phyloP scores from a whole-genome alignment of 129 eudicot genomes.

The Mikania micrantha region DNA sequence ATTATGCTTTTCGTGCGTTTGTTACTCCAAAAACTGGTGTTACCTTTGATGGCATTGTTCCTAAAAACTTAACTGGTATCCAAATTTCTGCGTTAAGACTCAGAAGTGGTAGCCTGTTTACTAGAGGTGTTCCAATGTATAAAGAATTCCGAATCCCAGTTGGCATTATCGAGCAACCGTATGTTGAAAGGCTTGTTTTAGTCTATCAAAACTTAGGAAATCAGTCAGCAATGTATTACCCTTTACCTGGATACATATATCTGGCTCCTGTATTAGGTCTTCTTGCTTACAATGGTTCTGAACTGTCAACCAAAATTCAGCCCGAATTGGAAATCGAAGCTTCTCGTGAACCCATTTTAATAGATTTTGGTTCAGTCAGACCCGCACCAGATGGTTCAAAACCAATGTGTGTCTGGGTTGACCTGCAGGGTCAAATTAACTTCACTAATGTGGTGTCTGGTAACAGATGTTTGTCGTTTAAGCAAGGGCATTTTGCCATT shows the following conservation, averaged over 20 bases:
- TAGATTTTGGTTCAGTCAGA: conserved; percentile 40
- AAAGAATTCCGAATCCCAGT: conserved; percentile 57
- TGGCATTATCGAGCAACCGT: conserved; percentile 47
- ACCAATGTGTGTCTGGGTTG: conserved; percentile 53
- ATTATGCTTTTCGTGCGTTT: conserved; percentile 59
- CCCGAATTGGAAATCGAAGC: conserved; percentile 45
- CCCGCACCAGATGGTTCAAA: conserved; percentile 33
- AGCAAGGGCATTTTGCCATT: conserved; percentile 77
- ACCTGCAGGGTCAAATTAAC: conserved; percentile 41
- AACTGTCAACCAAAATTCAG: conserved; percentile 38
- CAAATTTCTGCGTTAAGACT: conserved; percentile 62
- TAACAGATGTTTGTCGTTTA: conserved; percentile 43
- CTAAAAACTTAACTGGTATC: conserved; percentile 67
- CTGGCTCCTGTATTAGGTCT: conserved; percentile 74
- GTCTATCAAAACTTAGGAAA: conserved; percentile 75
- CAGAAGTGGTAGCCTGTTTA: conserved; percentile 65
- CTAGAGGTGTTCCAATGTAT: conserved; percentile 42
- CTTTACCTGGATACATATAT: conserved; percentile 45
- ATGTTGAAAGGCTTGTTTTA: conserved; percentile 64
- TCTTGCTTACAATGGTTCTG: conserved; percentile 63
- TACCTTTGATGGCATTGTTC: conserved; percentile 44
- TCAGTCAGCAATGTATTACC: conserved; percentile 52
- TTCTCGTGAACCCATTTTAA: conserved; percentile 42
- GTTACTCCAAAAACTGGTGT: conserved; percentile 53
- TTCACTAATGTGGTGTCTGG: conserved; percentile 47